A percentile compares a stretch with the other conserved stretches of the same genome.
Conservation (phyloP, 2,329 filamentous ascomycete species). For the Aspergillus tamarii region DNA sequence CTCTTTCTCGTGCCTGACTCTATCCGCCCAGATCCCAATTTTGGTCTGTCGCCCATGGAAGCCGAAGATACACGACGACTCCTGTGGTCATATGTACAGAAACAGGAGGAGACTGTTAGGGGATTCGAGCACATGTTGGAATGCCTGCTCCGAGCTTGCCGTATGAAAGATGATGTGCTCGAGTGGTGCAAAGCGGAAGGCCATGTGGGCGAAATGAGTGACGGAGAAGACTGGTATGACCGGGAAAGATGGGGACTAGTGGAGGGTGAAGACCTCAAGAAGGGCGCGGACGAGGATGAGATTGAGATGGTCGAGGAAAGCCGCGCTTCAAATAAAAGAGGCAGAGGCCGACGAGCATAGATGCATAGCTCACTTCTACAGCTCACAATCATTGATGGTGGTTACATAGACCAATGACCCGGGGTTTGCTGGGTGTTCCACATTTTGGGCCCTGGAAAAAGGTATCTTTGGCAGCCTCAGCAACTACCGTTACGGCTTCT, state of each 20-base stretch:
- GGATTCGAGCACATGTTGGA: conserved; percentile 59
- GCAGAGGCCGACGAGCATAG: conserved; percentile 42
- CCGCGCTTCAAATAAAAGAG: conserved; percentile 43
- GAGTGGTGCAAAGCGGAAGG: conserved; percentile 65
- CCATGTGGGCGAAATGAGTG: conserved; percentile 67
- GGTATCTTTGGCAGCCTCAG: background rate
- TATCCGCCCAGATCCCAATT: conserved; percentile 56
- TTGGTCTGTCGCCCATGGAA: conserved; percentile 61
- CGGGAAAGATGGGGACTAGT: conserved; percentile 62
- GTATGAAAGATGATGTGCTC: conserved; percentile 62
- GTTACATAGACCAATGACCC: conserved; percentile 29
- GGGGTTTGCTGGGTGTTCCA: conserved; percentile 32
- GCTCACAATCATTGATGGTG: conserved; percentile 4
- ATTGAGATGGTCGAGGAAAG: conserved; percentile 53
- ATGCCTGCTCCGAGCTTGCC: conserved; percentile 61
- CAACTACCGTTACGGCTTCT: background rate
- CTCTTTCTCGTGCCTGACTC: conserved; percentile 59
- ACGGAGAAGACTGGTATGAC: conserved; percentile 71
- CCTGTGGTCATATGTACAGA: conserved; percentile 65
- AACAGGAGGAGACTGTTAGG: conserved; percentile 66
- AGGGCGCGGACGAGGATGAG: conserved; percentile 65
- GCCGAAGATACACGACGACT: conserved; percentile 65
- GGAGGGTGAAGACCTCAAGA: conserved; percentile 59
- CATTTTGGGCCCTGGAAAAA: background rate
- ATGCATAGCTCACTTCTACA: background rate